These are phyloP conservation scores for Tardiomyces digboiensis DNA, from an alignment of 1,139 yeast genomes.

Conservation along the genomic window DNA sequence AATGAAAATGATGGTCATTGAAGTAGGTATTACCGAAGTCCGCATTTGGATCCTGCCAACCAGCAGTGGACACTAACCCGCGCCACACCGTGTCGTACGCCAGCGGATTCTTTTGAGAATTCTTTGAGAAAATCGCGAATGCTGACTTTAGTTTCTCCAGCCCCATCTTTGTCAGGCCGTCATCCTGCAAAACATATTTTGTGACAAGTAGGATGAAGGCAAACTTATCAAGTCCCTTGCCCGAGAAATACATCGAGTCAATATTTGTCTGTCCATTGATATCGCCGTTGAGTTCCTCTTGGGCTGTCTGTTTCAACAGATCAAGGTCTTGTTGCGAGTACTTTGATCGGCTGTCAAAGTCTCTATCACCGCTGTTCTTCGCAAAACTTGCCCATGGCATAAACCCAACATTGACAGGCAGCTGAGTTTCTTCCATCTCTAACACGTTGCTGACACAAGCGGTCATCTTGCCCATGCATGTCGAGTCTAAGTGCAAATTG, in stretches of 20 bases:
- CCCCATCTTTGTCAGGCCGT: conserved; percentile 37
- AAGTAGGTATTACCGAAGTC: conserved; percentile 64
- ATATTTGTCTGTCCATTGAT: conserved; percentile 40
- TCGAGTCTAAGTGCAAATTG: conserved; percentile 43
- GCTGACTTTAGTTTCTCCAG: conserved; percentile 44
- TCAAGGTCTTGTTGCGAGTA: conserved; percentile 27
- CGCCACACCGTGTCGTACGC: conserved; percentile 58
- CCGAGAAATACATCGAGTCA: conserved; percentile 54
- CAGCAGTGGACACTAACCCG: conserved; percentile 52
- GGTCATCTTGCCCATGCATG: conserved; percentile 58
- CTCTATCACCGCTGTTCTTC: conserved; percentile 23
- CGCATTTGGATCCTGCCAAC: conserved; percentile 38
- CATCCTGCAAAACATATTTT: conserved; percentile 28
- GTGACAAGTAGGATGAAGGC: conserved; percentile 60
- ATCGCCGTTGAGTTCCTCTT: conserved; percentile 47
- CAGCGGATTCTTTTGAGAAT: conserved; percentile 49
- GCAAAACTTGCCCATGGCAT: conserved; percentile 37
- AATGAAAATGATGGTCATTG: conserved; percentile 79
- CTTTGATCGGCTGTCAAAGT: conserved; percentile 5
- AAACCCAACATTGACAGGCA: conserved; percentile 39
- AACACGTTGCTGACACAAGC: conserved; percentile 44
- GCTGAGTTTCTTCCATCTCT: conserved; percentile 38
- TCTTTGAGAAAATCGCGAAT: conserved; percentile 38
- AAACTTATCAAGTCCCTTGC: conserved; percentile 63
- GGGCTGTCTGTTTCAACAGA: conserved; percentile 42